Percentiles rank a stretch among this genome's conserved stretches.
phyloP scores from a whole-genome alignment of 495 filamentous ascomycete species.

The Penicillium simplicissimum region DNA sequence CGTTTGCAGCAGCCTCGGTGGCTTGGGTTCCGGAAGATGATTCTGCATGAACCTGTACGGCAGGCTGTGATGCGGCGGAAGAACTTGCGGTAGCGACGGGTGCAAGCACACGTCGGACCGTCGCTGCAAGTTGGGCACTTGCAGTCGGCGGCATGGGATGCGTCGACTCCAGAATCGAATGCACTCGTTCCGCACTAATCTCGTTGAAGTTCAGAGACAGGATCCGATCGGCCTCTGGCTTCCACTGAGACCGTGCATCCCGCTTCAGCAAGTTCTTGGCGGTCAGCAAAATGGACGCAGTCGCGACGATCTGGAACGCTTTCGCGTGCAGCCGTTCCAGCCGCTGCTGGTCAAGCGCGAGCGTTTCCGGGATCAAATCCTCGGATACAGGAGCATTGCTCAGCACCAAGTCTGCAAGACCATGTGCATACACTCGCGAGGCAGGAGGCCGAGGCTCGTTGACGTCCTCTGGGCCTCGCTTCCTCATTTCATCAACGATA shows the following conservation, averaged over 20 bases:
- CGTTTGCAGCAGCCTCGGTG: constrained; percentile 9
- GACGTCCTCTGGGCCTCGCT: constrained; percentile 70
- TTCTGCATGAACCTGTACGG: constrained; percentile 38
- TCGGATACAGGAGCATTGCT: constrained; percentile 55
- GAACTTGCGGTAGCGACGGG: constrained; percentile 43
- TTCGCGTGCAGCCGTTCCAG: constrained; percentile 64
- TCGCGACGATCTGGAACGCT: constrained; percentile 73
- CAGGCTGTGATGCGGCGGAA: constrained; percentile 38
- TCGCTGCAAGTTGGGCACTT: constrained; percentile 45
- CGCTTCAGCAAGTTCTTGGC: constrained; percentile 95
- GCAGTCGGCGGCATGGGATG: constrained; percentile 69
- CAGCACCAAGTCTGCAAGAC: constrained; percentile 64
- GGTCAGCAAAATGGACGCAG: constrained; percentile 80
- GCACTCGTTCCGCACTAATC: constrained; percentile 61
- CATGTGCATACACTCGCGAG: constrained; percentile 78
- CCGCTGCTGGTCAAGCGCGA: constrained; percentile 75
- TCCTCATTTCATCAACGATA: constrained; percentile 67
- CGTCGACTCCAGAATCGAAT: constrained; percentile 75
- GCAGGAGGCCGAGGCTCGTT: constrained; percentile 44
- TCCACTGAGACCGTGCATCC: constrained; percentile 88
- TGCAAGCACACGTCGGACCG: constrained; percentile 58
- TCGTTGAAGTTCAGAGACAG: constrained; percentile 58
- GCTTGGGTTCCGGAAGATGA: constrained; percentile 8
- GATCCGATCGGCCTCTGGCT: constrained; percentile 77
- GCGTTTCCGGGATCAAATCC: constrained; percentile 76